Conservation (phyloP, 1,284 basidiomycete species). For the Moesziomyces sp. region DNA sequence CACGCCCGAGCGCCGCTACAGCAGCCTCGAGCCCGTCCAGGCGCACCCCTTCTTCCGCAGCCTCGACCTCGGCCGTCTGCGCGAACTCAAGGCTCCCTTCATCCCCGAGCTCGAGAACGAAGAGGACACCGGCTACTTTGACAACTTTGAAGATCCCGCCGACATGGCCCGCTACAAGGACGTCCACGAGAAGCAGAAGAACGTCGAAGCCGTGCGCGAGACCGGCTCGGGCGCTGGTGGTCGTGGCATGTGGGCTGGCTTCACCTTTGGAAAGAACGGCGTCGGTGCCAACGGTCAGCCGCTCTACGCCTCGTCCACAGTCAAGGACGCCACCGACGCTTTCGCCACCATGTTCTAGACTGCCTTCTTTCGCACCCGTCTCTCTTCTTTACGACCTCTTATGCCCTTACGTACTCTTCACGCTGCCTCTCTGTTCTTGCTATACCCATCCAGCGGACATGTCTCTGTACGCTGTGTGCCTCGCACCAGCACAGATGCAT, state of each 20-base stretch:
- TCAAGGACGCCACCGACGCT: slow-evolving; percentile 47
- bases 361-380: too few relatives aligned
- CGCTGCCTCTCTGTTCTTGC: not conserved
- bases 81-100: slow-evolving; percentile 86
- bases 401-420: not conserved
- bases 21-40: slow-evolving; percentile 79
- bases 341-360: slow-evolving; percentile 60
- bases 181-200: slow-evolving; percentile 95
- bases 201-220: slow-evolving; percentile 88
- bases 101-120: slow-evolving; percentile 95
- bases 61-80: slow-evolving; percentile 81
- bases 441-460: not conserved
- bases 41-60: slow-evolving; percentile 85
- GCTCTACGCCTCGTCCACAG: slow-evolving; percentile 18
- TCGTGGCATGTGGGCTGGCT: slow-evolving; percentile 93
- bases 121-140: slow-evolving; percentile 94
- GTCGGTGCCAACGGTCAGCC: slow-evolving; percentile 43
- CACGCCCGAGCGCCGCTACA: slow-evolving; percentile 82
- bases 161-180: slow-evolving; percentile 95
- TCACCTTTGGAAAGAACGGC: slow-evolving; percentile 78
- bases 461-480: not conserved
- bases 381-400: not conserved
- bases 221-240: slow-evolving; percentile 70
- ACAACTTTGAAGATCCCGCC: slow-evolving; percentile 88
- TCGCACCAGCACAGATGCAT: not conserved